Evolutionary conservation across 306 rosid genomes (phyloP), one percentile per base, ranked within the genome.

Genomic region (Parietaria judaica): DNA sequence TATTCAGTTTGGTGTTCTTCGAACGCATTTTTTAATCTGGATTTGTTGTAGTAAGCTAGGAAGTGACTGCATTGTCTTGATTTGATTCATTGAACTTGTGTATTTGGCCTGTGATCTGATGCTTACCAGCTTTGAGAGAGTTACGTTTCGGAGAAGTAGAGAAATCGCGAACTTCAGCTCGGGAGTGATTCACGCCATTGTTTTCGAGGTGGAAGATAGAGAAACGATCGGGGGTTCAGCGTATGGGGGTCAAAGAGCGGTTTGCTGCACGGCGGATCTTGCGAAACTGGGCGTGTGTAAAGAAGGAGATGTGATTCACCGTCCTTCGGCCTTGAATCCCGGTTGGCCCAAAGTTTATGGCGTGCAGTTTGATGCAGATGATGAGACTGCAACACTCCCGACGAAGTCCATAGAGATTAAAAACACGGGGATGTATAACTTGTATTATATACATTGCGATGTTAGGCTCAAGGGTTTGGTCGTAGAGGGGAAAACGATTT

Each of bases 161-260:
- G 95, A 92, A 11, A 63, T 64, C 6, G 66, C 94, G 6, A 92
- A 92, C 80, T 82, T 81, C 72, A 92, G 87, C 83, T 82, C 96
- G 0, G 73, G 75, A 57, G 77, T 79, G 8, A 66, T 92, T 68
- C 94, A 88, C 58, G 95, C 90, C 39, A 83, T 92, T 77, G 69
- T 92, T 56, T 92, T 92, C 71, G 96, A 92, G 74, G 99, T 92
- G 67, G 99, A 92, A 69, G 99, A 92, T 73, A 92, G 99, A 62
- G 94, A 88, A 73, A 80, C 78, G 38, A 80, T 92, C 57, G 97
- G 99, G 56, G 99, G 99, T 69, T 88, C 99, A 1, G 99, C 95
- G 3, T 92, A 92, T 71, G 97, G 99, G 11, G 97, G 99, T 71
- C 99, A 92, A 73, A 86, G 99, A 77, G 99, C 99, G 15, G 89